These are phyloP conservation scores for Pseudodiploospora longispora DNA, from an alignment of 2,329 filamentous ascomycete genomes.

Conservation along the genomic window DNA sequence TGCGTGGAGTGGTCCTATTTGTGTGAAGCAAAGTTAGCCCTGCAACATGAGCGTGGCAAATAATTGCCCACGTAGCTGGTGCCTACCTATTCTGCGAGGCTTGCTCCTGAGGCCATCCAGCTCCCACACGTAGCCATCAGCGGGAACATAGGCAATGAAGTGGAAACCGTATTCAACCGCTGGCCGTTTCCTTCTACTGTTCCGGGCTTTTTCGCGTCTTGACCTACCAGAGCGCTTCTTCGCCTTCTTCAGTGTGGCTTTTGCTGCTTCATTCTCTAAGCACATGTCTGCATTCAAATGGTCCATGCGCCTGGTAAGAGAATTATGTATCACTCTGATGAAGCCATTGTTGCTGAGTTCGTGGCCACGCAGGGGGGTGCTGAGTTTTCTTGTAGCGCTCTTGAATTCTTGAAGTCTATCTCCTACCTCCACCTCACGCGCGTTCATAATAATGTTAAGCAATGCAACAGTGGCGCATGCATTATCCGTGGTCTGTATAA, in stretches of 20 bases:
- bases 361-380: constrained; percentile 67
- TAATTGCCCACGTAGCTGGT: background rate
- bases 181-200: constrained; percentile 30
- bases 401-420: constrained; percentile 66
- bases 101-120: constrained; percentile 74
- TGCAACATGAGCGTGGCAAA: background rate
- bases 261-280: constrained; percentile 47
- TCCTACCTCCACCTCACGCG: constrained; percentile 57
- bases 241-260: constrained; percentile 24
- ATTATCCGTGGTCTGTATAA: constrained; percentile 61
- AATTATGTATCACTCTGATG: constrained; percentile 79
- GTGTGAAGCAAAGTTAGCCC: background rate
- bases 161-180: constrained; percentile 64
- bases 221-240: constrained; percentile 25
- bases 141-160: constrained; percentile 82
- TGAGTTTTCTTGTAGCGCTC: constrained; percentile 57
- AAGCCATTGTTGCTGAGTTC: constrained; percentile 66
- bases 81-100: constrained; percentile 40
- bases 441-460: constrained; percentile 90
- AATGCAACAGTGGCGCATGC: constrained; percentile 89
- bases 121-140: constrained; percentile 70
- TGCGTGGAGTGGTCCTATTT: no score
- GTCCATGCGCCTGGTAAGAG: constrained; percentile 72
- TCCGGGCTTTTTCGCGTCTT: constrained; percentile 28
- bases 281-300: constrained; percentile 63